phyloP scores from a whole-genome alignment of 2,329 filamentous ascomycete genomes.

The Diaporthe destruens region DNA sequence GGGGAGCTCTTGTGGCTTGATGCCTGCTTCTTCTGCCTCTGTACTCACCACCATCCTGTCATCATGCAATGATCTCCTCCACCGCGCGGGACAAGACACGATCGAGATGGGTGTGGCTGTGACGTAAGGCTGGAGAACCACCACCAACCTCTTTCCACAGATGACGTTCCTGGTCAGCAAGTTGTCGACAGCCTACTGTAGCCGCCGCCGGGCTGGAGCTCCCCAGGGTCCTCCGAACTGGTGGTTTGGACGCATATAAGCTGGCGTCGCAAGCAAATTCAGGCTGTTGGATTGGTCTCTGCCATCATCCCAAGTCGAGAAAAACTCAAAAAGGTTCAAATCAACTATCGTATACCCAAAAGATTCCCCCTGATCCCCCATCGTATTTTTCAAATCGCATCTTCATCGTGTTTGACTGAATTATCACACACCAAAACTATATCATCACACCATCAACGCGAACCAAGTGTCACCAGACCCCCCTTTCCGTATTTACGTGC shows the following conservation, averaged over 20 bases:
- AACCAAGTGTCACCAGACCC: not conserved
- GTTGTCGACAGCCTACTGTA: conserved; percentile 30
- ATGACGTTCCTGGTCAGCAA: conserved; percentile 39
- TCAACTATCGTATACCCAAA: conserved; percentile 1
- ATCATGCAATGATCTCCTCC: conserved; percentile 31
- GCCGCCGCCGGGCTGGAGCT: conserved; percentile 9
- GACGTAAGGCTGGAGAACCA: conserved; percentile 38
- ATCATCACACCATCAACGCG: conserved; percentile 18
- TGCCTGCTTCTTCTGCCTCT: conserved; percentile 32
- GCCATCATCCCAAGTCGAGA: conserved; percentile 20
- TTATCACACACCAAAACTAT: conserved; percentile 8
- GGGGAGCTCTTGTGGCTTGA: conserved; percentile 35
- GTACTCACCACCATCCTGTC: conserved; percentile 24
- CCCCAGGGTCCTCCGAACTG: conserved; percentile 17
- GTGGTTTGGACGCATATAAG: conserved; percentile 40
- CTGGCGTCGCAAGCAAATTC: conserved; percentile 36
- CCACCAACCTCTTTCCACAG: conserved; percentile 21
- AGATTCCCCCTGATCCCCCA: conserved; percentile 14
- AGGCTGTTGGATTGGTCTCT: conserved; percentile 11
- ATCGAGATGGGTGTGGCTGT: conserved; percentile 43
- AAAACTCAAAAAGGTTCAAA: not conserved
- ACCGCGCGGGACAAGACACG: conserved; percentile 2
- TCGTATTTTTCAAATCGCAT: conserved; percentile 30
- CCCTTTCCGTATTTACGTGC: not conserved
- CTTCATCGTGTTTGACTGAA: conserved; percentile 3